These are phyloP conservation scores for Prillingera fragicola DNA, from an alignment of 1,284 basidiomycete genomes.

Conservation along the genomic window DNA sequence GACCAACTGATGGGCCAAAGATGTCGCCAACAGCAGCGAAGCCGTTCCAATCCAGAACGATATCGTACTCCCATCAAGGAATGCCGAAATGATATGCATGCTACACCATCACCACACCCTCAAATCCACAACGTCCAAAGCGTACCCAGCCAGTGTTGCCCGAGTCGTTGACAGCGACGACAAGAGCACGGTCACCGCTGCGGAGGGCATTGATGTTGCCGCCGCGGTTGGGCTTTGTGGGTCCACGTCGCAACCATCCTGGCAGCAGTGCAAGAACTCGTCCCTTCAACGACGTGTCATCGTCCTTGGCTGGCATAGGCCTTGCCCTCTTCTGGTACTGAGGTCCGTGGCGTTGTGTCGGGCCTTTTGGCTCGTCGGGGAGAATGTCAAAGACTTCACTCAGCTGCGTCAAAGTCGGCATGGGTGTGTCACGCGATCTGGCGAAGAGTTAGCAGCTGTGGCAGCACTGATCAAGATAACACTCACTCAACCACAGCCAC, in stretches of 20 bases:
- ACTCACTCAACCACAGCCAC: slow-evolving; percentile 78
- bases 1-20: no score
- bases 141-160: slow-evolving; percentile 84
- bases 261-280: no score
- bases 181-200: slow-evolving; percentile 73
- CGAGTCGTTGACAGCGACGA: slow-evolving; percentile 84
- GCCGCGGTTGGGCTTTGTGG: slow-evolving; percentile 1
- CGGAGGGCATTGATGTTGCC: slow-evolving; percentile 66
- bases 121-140: slow-evolving; percentile 81
- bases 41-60: no score
- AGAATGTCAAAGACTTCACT: slow-evolving; percentile 36
- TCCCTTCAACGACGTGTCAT: no score
- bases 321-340: slow-evolving; percentile 26
- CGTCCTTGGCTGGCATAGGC: slow-evolving; percentile 3
- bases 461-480: not conserved
- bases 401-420: slow-evolving; percentile 41
- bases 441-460: not conserved
- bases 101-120: slow-evolving; percentile 64
- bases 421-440: slow-evolving; percentile 38
- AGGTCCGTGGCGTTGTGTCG: slow-evolving; percentile 40
- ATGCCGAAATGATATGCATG: no score
- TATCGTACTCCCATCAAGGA: no score
- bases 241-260: not conserved
- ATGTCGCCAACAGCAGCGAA: no score
- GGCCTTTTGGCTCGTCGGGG: slow-evolving; percentile 35